Conservation (phyloP, 768 basidiomycete species). For the Amylocystis lapponica region DNA sequence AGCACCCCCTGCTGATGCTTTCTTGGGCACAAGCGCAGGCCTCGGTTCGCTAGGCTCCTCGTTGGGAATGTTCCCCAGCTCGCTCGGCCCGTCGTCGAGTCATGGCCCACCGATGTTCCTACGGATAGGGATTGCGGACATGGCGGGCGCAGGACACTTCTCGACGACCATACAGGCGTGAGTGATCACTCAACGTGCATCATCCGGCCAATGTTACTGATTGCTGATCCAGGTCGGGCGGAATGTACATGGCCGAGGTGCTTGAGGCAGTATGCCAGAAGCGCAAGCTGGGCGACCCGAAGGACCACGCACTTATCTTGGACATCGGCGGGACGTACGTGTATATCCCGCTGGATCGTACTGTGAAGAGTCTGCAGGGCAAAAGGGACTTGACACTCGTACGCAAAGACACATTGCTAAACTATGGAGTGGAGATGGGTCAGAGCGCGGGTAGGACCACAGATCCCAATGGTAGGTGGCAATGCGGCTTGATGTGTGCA, state of each 20-base stretch:
- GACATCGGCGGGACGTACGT: slow-evolving; percentile 58
- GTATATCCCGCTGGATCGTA: slow-evolving; percentile 86
- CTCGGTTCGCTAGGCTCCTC: slow-evolving; percentile 21
- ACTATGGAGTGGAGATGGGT: slow-evolving; percentile 63
- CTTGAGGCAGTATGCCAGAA: slow-evolving; percentile 77
- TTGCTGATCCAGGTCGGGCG: slow-evolving; percentile 54
- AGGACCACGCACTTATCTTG: slow-evolving; percentile 77
- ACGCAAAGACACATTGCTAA: slow-evolving; percentile 68
- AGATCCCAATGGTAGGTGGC: slow-evolving; percentile 78
- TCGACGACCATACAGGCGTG: slow-evolving; percentile 91
- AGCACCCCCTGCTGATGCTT: slow-evolving; percentile 31
- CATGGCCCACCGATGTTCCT: slow-evolving; percentile 82
- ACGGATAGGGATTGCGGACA: slow-evolving; percentile 74
- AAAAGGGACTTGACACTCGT: slow-evolving; percentile 79
- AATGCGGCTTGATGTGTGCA: not conserved
- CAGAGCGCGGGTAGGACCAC: slow-evolving; percentile 67
- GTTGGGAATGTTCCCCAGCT: slow-evolving; percentile 48
- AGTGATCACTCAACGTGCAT: slow-evolving; percentile 23
- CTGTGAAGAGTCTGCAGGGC: slow-evolving; percentile 92
- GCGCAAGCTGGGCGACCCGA: slow-evolving; percentile 58
- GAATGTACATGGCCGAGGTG: slow-evolving; percentile 97
- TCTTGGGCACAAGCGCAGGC: slow-evolving; percentile 39
- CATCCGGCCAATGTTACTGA: not conserved
- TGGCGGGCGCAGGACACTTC: slow-evolving; percentile 77
- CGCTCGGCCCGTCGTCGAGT: slow-evolving; percentile 61